These are phyloP conservation scores for Picea abies DNA, from an alignment of 83 land plant species.

Conservation along the genomic window DNA sequence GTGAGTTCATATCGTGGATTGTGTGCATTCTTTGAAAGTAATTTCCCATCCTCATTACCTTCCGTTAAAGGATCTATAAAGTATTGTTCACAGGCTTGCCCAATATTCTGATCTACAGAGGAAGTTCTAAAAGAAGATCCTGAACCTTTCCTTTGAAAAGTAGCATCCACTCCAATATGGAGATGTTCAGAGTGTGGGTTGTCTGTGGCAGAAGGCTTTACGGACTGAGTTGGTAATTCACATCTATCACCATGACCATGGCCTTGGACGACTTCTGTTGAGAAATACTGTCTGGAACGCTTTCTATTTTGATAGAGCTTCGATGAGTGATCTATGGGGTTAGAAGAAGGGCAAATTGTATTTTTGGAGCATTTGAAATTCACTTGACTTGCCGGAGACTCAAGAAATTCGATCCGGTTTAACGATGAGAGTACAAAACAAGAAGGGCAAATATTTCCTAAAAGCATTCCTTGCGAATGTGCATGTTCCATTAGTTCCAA, in stretches of 20 bases:
- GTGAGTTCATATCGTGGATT: too few species aligned
- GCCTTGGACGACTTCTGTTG: too few species aligned
- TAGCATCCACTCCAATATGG: too few species aligned
- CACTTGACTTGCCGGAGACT: too few species aligned
- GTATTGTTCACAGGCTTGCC: conserved; percentile 4
- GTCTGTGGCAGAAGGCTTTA: too few species aligned
- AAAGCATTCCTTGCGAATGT: conserved; percentile 56
- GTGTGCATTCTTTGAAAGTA: background rate
- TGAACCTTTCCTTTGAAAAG: background rate
- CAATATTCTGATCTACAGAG: background rate
- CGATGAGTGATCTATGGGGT: too few species aligned
- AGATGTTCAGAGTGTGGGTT: too few species aligned
- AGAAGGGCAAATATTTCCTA: conserved; percentile 71
- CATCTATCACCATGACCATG: background rate
- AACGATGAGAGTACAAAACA: conserved; percentile 28
- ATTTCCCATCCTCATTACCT: background rate
- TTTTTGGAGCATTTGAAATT: too few species aligned
- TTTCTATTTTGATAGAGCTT: too few species aligned
- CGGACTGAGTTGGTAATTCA: too few species aligned
- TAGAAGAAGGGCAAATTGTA: conserved; percentile 6
- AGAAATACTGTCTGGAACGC: too few species aligned
- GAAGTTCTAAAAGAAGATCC: background rate
- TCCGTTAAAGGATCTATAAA: background rate
- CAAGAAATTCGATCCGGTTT: too few species aligned
- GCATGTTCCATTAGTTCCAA: conserved; percentile 59